These are phyloP conservation scores for Hypomyces perniciosus DNA, from an alignment of 2,329 filamentous ascomycete species.

Conservation along the genomic window DNA sequence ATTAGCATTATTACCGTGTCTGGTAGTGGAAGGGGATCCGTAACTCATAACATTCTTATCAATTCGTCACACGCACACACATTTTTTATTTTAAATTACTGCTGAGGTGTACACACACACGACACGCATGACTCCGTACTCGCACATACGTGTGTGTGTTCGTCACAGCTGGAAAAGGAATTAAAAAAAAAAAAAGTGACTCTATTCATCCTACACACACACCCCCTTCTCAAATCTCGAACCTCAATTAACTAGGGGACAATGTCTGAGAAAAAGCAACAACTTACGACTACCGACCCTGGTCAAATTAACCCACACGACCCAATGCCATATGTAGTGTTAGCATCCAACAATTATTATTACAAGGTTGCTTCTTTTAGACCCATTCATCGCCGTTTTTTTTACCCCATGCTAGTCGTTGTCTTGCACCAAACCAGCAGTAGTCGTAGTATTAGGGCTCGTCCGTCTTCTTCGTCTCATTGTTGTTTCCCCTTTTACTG, in stretches of 20 bases:
- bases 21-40: too few relatives aligned
- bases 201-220: slow-evolving; percentile 1
- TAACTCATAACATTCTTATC: too few relatives aligned
- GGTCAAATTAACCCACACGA: slow-evolving; percentile 6
- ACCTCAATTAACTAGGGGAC: background rate
- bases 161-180: background rate
- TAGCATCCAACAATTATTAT: background rate
- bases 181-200: background rate
- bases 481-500: too few relatives aligned
- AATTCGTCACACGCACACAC: too few relatives aligned
- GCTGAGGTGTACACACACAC: too few relatives aligned
- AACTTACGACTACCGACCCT: slow-evolving; percentile 2
- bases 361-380: slow-evolving; percentile 6
- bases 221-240: slow-evolving; percentile 3
- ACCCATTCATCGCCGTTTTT: slow-evolving; percentile 7
- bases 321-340: background rate
- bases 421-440: background rate
- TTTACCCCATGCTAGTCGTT: slow-evolving; percentile 6
- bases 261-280: slow-evolving; percentile 5
- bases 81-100: too few relatives aligned
- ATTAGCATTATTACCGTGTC: too few relatives aligned
- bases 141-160: background rate
- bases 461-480: too few relatives aligned
- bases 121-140: background rate
- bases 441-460: too few relatives aligned